phyloP scores from a whole-genome alignment of 2,329 filamentous ascomycete genomes.

The Sarocladium kiliense region DNA sequence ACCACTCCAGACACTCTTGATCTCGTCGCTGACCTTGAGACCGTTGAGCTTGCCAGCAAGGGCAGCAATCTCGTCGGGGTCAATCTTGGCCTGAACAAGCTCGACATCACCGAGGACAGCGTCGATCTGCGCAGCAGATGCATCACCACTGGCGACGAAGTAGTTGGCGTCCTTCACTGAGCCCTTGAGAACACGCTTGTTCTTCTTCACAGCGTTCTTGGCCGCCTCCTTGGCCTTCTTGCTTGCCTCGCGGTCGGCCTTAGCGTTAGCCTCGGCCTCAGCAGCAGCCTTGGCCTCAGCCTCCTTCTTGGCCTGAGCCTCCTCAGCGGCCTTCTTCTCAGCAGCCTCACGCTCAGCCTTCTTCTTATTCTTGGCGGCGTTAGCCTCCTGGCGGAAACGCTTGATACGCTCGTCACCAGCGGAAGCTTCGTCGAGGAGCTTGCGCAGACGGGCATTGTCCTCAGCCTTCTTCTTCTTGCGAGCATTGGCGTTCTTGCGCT shows the following conservation, averaged over 20 bases:
- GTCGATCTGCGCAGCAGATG: conserved; percentile 74
- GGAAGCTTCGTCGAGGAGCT: conserved; percentile 82
- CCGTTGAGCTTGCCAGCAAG: conserved; percentile 76
- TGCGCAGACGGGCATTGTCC: conserved; percentile 85
- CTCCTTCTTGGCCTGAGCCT: conserved; percentile 76
- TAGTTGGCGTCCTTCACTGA: conserved; percentile 98
- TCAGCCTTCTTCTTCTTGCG: conserved; percentile 99
- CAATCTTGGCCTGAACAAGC: conserved; percentile 78
- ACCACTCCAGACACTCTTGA: conserved; percentile 76
- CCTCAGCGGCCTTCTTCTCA: conserved; percentile 80
- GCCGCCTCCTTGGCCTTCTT: conserved; percentile 99
- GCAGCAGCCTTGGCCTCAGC: conserved; percentile 75
- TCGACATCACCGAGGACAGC: conserved; percentile 81
- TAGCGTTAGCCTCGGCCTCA: conserved; percentile 82
- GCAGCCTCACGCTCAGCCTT: conserved; percentile 84
- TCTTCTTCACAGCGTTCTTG: conserved; percentile 99
- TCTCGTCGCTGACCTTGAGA: conserved; percentile 73
- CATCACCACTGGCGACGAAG: conserved; percentile 70
- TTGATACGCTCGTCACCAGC: conserved; percentile 92
- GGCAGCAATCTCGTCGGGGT: conserved; percentile 81
- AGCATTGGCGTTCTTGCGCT: conserved; percentile 96
- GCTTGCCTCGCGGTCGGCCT: conserved; percentile 71
- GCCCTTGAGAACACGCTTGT: conserved; percentile 93
- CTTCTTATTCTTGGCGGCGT: conserved; percentile 95
- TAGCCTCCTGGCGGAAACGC: conserved; percentile 88